A percentile compares a stretch with the other conserved stretches of the same genome.
Evolutionary conservation across 1,139 yeast species (phyloP).

Genomic region (Saccharomyces hybrid): DNA sequence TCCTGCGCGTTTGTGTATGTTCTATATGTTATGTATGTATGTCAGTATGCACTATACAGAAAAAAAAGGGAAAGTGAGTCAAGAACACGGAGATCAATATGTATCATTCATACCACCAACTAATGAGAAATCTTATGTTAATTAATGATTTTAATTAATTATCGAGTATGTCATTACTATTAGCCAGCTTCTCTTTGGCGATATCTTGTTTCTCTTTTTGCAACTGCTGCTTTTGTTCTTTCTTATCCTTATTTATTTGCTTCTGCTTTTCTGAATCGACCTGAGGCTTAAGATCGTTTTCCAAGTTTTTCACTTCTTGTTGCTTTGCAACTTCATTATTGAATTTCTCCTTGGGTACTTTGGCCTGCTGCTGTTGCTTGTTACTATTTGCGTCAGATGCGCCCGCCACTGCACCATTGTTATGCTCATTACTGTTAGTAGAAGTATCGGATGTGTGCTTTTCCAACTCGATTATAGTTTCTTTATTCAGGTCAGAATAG

Average conservation of each 20-base stretch:
- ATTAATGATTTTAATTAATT: neutral
- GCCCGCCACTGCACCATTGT: neutral
- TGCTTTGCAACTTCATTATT: constrained; percentile 28
- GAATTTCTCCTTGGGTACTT: constrained; percentile 19
- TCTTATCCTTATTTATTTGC: neutral
- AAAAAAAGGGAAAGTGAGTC: neutral
- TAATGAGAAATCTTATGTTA: neutral
- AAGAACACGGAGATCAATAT: neutral
- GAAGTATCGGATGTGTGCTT: constrained; percentile 5
- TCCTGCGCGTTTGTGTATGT: neutral
- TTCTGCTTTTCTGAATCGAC: constrained; percentile 1
- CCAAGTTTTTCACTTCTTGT: constrained; percentile 32
- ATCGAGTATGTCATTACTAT: neutral
- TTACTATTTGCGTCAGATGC: constrained; percentile 6
- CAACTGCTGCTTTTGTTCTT: neutral
- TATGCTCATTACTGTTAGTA: neutral
- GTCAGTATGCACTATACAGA: neutral
- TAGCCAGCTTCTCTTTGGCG: neutral
- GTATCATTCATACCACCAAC: neutral
- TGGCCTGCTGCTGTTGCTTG: constrained; percentile 8
- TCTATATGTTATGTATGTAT: neutral
- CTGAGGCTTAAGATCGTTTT: constrained; percentile 17
- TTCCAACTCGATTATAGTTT: constrained; percentile 24
- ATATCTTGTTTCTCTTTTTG: neutral
- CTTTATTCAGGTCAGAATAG: constrained; percentile 14